A percentile compares a stretch with the other conserved stretches of the same genome.
Evolutionary conservation across 2,329 filamentous ascomycete genomes (phyloP).

Genomic region (Aspergillus sp.): DNA sequence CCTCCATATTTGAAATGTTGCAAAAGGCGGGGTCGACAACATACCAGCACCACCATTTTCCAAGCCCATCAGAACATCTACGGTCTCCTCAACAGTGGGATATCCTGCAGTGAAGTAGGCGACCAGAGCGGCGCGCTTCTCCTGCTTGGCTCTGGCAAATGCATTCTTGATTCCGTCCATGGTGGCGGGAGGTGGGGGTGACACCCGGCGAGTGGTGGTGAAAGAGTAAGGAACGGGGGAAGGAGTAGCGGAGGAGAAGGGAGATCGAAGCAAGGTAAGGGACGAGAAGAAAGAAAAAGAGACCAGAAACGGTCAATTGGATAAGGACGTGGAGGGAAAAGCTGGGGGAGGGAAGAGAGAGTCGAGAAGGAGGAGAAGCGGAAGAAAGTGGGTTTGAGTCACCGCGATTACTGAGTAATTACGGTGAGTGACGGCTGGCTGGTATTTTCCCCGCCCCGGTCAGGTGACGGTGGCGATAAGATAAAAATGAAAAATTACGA

Average conservation of each 20-base stretch:
- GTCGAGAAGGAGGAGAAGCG: neutral
- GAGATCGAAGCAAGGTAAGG: neutral
- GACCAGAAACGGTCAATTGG: neutral
- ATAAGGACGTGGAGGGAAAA: neutral
- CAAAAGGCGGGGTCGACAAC: conserved; percentile 23
- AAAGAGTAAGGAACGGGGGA: conserved; percentile 1
- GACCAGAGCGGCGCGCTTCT: conserved; percentile 75
- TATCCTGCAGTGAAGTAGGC: conserved; percentile 96
- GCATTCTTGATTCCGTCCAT: conserved; percentile 59
- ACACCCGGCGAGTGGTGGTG: conserved; percentile 2
- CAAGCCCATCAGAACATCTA: conserved; percentile 82
- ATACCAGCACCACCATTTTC: conserved; percentile 88
- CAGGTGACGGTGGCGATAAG: conserved; percentile 10
- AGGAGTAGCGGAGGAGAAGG: neutral
- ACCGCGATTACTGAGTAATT: neutral
- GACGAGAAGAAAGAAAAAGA: neutral
- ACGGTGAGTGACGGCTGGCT: neutral
- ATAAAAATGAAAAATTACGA: neutral
- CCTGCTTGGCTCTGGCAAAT: conserved; percentile 59
- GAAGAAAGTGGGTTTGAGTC: conserved; percentile 2
- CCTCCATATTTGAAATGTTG: neutral
- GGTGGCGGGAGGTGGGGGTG: conserved; percentile 21
- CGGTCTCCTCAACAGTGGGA: conserved; percentile 77
- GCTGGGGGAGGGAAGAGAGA: neutral
- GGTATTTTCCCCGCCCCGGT: neutral